These are phyloP conservation scores for Cardiospermum halicacabum DNA, from an alignment of 345 rosid genomes.

Conservation along the genomic window DNA sequence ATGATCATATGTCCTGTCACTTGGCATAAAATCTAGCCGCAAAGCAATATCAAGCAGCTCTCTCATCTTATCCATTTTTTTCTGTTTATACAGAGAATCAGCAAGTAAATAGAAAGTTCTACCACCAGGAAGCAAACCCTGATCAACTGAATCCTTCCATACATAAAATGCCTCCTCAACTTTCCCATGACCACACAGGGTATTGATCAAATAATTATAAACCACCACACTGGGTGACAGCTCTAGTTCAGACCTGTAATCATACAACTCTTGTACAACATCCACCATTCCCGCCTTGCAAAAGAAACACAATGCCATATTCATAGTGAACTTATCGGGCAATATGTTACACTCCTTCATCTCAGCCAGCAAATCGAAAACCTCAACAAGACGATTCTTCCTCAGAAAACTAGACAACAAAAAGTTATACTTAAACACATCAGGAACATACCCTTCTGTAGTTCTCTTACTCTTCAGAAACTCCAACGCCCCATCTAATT, in stretches of 20 bases:
- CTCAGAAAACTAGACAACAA: constrained; percentile 52
- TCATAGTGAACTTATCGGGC: constrained; percentile 57
- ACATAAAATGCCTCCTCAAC: constrained; percentile 53
- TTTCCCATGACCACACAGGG: constrained; percentile 44
- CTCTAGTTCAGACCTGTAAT: constrained; percentile 51
- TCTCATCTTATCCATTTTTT: constrained; percentile 58
- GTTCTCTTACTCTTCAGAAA: constrained; percentile 49
- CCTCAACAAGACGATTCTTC: constrained; percentile 53
- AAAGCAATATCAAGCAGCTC: constrained; percentile 45
- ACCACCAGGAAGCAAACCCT: constrained; percentile 54
- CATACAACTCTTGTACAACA: constrained; percentile 61
- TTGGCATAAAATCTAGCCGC: constrained; percentile 39
- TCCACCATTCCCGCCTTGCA: constrained; percentile 83
- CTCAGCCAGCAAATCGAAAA: constrained; percentile 57
- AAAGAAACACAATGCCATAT: constrained; percentile 67
- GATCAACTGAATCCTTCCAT: constrained; percentile 42
- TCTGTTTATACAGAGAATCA: constrained; percentile 55
- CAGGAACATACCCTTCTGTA: constrained; percentile 50
- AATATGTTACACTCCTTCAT: constrained; percentile 53
- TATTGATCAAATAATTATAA: constrained; percentile 60
- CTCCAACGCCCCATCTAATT: constrained; percentile 42
- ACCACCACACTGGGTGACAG: constrained; percentile 47
- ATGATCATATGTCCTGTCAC: constrained; percentile 29
- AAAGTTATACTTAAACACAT: constrained; percentile 47
- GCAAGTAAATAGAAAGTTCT: constrained; percentile 50